Conservation (phyloP, 768 basidiomycete species). For the Pleurotus eryngii region DNA sequence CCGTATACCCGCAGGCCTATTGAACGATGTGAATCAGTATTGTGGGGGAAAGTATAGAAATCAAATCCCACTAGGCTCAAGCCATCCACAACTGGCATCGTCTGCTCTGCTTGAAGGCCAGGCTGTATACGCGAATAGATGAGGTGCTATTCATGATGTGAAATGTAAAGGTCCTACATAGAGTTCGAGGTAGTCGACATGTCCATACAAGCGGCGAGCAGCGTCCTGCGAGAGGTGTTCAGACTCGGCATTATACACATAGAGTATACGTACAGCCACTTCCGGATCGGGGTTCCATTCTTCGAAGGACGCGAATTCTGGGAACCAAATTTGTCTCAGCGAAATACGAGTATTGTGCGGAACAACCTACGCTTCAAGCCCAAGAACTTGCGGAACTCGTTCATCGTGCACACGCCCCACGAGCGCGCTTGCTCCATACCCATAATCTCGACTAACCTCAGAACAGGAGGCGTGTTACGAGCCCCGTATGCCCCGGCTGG, state of each 20-base stretch:
- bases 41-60: no score
- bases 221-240: conserved; percentile 17
- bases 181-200: conserved; percentile 36
- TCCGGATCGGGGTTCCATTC: conserved; percentile 51
- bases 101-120: conserved; percentile 45
- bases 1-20: conserved; percentile 58
- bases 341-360: neutral
- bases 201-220: conserved; percentile 28
- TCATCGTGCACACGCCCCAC: conserved; percentile 58
- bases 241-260: conserved; percentile 39
- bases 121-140: conserved; percentile 9
- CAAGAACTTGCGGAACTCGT: conserved; percentile 51
- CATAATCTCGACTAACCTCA: conserved; percentile 53
- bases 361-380: conserved; percentile 37
- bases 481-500: conserved; percentile 47
- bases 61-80: conserved; percentile 15
- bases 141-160: no score
- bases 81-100: conserved; percentile 48
- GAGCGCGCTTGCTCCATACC: conserved; percentile 49
- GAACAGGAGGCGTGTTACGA: conserved; percentile 40
- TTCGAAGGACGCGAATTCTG: conserved; percentile 44
- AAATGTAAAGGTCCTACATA: conserved; percentile 14
- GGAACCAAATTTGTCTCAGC: neutral
- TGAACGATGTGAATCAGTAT: conserved; percentile 12
- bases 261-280: conserved; percentile 33